Evolutionary conservation across 257 asterid genomes (phyloP).

Genomic region (Paulownia fortunei): DNA sequence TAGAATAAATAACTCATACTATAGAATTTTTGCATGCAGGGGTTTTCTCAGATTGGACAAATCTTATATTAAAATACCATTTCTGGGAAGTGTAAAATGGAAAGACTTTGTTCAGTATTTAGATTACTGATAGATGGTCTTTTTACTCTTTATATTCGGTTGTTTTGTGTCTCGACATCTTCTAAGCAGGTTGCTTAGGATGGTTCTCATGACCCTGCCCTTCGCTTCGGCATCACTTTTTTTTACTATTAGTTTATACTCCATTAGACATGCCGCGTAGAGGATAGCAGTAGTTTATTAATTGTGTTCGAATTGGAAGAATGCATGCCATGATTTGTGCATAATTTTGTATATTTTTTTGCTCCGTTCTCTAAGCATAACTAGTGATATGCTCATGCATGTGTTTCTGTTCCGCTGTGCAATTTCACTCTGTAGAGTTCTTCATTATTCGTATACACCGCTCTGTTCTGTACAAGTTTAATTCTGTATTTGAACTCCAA

Average conservation of each 20-base stretch:
- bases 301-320: not conserved
- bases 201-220: not conserved
- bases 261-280: not conserved
- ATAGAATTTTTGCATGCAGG: not conserved
- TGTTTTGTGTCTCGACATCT: not conserved
- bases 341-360: not conserved
- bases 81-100: not conserved
- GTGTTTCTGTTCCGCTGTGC: no score
- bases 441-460: not conserved
- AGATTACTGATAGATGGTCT: not conserved
- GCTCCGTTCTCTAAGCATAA: no score
- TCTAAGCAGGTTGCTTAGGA: not conserved
- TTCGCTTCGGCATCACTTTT: not conserved
- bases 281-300: not conserved
- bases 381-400: no score
- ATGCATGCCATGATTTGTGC: not conserved
- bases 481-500: not conserved
- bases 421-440: not conserved
- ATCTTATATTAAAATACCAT: not conserved
- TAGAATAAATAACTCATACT: not conserved
- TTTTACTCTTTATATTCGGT: not conserved
- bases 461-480: not conserved
- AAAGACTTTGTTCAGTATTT: not conserved
- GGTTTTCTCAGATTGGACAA: not conserved
- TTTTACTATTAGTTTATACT: constrained; percentile 1